A percentile compares a stretch with the other conserved stretches of the same genome.
These are phyloP conservation scores for Solanum infundibuliforme DNA, from an alignment of 257 asterid species.

Conservation along the genomic window DNA sequence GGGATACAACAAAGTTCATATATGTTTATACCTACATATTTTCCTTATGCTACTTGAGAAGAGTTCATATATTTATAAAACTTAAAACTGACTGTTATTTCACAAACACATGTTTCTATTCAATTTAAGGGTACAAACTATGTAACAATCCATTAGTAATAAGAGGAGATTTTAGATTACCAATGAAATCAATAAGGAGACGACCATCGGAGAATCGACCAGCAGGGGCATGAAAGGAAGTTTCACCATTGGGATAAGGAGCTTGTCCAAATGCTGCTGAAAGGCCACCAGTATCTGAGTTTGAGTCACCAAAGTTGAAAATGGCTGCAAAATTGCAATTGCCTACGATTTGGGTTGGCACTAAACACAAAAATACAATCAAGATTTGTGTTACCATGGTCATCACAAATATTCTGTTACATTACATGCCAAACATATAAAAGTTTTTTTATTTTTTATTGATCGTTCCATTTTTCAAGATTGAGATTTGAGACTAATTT, in stretches of 20 bases:
- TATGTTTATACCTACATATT: too few relatives aligned
- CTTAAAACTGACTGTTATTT: neutral
- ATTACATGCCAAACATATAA: neutral
- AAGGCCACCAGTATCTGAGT: constrained; percentile 80
- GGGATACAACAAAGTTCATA: too few relatives aligned
- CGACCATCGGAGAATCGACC: constrained; percentile 71
- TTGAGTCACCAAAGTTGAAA: constrained; percentile 82
- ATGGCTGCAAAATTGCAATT: constrained; percentile 59
- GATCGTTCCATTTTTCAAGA: neutral
- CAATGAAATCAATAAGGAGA: constrained; percentile 55
- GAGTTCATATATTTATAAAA: too few relatives aligned
- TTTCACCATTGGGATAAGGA: constrained; percentile 49
- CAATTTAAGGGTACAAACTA: neutral
- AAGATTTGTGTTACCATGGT: neutral
- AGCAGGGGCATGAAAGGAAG: constrained; percentile 45
- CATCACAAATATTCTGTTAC: neutral
- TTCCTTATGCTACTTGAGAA: too few relatives aligned
- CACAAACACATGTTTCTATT: neutral
- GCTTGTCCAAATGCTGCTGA: constrained; percentile 71
- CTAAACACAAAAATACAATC: neutral
- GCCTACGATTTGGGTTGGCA: neutral
- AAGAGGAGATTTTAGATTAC: constrained; percentile 10
- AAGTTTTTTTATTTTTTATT: too few relatives aligned
- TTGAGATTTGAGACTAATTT: neutral
- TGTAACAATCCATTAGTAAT: too few relatives aligned